Percentiles rank a stretch among this genome's conserved stretches.
phyloP scores from a whole-genome alignment of 805 yeast genomes.

The Zygosaccharomyces rouxii region DNA sequence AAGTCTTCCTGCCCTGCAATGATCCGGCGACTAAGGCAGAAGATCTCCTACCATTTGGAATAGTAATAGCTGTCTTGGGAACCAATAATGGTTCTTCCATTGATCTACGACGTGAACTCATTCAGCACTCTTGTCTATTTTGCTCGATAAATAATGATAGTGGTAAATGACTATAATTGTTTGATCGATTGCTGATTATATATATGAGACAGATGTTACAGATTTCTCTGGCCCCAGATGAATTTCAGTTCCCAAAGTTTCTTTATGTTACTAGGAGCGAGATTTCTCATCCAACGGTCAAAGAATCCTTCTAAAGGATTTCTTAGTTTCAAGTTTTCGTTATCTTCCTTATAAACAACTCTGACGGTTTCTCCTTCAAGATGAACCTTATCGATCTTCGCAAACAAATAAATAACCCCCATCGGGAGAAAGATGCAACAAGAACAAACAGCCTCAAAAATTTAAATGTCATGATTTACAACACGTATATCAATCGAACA shows the following conservation, averaged over 20 bases:
- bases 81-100: slow-evolving; percentile 10
- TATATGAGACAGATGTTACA: not conserved
- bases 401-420: not conserved
- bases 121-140: not conserved
- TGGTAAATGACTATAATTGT: not conserved
- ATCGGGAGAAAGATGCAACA: not conserved
- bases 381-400: not conserved
- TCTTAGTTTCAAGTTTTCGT: not conserved
- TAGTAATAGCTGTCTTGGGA: slow-evolving; percentile 15
- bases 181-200: not conserved
- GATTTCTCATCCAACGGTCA: not conserved
- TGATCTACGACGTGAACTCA: slow-evolving; percentile 1
- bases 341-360: not conserved
- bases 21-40: slow-evolving; percentile 13
- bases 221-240: not conserved
- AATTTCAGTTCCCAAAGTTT: not conserved
- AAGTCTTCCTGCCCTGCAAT: slow-evolving; percentile 9
- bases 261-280: not conserved
- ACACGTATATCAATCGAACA: not conserved
- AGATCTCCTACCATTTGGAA: slow-evolving; percentile 13
- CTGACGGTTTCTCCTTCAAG: not conserved
- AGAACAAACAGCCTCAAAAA: not conserved
- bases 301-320: not conserved
- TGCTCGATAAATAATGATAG: not conserved
- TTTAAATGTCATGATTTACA: not conserved